Evolutionary conservation across 805 yeast species (phyloP).

Genomic region (Candida adriatica): DNA sequence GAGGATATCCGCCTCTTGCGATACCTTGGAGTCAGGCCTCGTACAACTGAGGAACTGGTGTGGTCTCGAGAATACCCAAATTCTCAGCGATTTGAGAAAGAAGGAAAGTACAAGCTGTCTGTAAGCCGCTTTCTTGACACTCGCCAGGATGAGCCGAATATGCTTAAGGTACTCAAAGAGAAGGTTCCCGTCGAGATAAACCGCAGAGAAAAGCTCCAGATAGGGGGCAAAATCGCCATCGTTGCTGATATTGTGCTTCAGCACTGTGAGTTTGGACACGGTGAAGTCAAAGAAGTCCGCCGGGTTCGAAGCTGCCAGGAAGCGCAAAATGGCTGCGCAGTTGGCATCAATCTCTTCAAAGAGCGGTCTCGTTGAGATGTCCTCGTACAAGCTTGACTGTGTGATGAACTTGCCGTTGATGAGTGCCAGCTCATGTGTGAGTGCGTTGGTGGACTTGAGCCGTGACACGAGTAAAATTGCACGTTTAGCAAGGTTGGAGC

Average conservation of each 20-base stretch:
- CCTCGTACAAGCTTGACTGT: constrained; percentile 16
- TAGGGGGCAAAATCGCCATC: constrained; percentile 34
- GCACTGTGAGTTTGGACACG: constrained; percentile 22
- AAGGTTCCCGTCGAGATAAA: constrained; percentile 33
- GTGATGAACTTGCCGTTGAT: constrained; percentile 21
- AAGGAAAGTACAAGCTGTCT: constrained; percentile 38
- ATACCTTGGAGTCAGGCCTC: constrained; percentile 16
- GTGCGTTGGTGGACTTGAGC: constrained; percentile 26
- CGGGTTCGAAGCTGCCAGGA: constrained; percentile 45
- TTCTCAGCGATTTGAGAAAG: constrained; percentile 37
- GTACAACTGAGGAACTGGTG: constrained; percentile 31
- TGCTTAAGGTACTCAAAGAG: constrained; percentile 33
- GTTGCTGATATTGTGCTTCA: constrained; percentile 30
- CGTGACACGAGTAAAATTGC: constrained; percentile 25
- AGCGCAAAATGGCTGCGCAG: constrained; percentile 36
- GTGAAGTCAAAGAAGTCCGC: constrained; percentile 33
- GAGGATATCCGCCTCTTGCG: constrained; percentile 26
- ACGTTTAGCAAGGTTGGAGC: constrained; percentile 21
- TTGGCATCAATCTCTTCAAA: constrained; percentile 30
- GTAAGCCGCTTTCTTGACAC: constrained; percentile 37
- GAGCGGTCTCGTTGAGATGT: constrained; percentile 16
- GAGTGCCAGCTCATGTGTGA: constrained; percentile 26
- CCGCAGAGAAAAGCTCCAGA: constrained; percentile 39
- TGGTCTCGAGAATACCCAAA: constrained; percentile 47
- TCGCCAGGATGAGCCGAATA: constrained; percentile 29